Evolutionary conservation across 805 yeast genomes (phyloP), one percentile per base, ranked within the genome.

Genomic region (Candida pseudoglaebosa): DNA sequence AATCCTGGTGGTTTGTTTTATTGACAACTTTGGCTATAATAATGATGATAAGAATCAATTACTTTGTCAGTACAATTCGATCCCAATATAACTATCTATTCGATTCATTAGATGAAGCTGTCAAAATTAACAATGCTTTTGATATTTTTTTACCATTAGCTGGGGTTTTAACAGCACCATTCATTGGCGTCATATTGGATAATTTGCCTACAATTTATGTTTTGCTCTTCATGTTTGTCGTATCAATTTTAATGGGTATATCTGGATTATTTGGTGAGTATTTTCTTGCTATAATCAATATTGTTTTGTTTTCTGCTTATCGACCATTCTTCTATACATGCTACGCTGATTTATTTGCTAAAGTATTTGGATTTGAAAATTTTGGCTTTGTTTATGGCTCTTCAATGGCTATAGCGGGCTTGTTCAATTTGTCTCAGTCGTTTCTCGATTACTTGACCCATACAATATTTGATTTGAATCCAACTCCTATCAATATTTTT

Each of bases 281-380:
- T 39, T n/a, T 44, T 18, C 46, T 69, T 2, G 80, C 78, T 39
- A 40, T 73, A 6, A 32, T 72, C 35, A 70, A 73, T 44, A 71
- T 76, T 21, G 50, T 67, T 28, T 37, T 75, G 14, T 76, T 76
- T 52, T 80, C 74, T 26, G 67, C 64, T 26, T 76, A 71, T 60
- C 65, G 82, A 53, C 82, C 81, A 26, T 74, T 76, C 47, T 76
- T 74, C 56, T 76, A 76, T 52, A 75, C 82, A n/a, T 64, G 78
- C 2, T 61, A 76, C 28, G 70, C 77, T 3, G 82, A 76, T 51
- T 72, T 67, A 50, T 76, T 81, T 50, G 80, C 84, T 19, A 80
- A 80, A 54, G 80, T 75, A 34, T 80, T 78, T 54, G 83, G 84
- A 1, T 70, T 73, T 46, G 80, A 76, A 49, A 75, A 82, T 8